These are phyloP conservation scores for Mycosphaerella sp. DNA, from an alignment of 2,329 filamentous ascomycete species.

Conservation along the genomic window DNA sequence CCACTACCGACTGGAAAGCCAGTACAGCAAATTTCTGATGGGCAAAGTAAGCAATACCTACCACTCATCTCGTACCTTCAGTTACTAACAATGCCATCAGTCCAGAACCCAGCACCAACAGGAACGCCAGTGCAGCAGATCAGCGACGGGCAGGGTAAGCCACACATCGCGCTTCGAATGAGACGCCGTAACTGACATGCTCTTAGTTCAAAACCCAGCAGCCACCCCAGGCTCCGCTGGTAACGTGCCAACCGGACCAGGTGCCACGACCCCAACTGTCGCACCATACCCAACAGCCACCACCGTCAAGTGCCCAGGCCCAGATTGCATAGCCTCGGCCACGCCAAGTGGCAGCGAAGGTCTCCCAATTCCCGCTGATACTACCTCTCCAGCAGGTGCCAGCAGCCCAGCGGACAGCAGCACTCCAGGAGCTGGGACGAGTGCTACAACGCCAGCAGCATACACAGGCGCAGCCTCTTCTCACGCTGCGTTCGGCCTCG, in stretches of 20 bases:
- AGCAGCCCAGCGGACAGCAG: not conserved
- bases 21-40: conserved; percentile 22
- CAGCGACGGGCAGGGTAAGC: not conserved
- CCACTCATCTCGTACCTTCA: not conserved
- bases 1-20: conserved; percentile 13
- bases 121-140: not conserved
- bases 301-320: conserved; percentile 25
- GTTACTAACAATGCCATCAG: not conserved
- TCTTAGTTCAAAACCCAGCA: conserved; percentile 3
- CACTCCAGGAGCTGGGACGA: conserved; percentile 11
- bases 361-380: conserved; percentile 9
- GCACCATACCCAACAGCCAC: conserved; percentile 19
- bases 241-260: conserved; percentile 11
- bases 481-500: conserved; percentile 12
- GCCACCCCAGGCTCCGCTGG: conserved; percentile 2
- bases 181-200: not conserved
- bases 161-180: not conserved
- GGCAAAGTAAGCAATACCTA: conserved; percentile 12
- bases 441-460: conserved; percentile 12
- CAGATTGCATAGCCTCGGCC: conserved; percentile 18
- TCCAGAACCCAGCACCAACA: not conserved
- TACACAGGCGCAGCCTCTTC: conserved; percentile 17
- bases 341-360: conserved; percentile 19
- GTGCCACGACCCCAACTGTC: conserved; percentile 4
- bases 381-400: not conserved